Evolutionary conservation across 441 rosid species (phyloP), one percentile per base, ranked within the genome.

Genomic region (Viola pubescens): DNA sequence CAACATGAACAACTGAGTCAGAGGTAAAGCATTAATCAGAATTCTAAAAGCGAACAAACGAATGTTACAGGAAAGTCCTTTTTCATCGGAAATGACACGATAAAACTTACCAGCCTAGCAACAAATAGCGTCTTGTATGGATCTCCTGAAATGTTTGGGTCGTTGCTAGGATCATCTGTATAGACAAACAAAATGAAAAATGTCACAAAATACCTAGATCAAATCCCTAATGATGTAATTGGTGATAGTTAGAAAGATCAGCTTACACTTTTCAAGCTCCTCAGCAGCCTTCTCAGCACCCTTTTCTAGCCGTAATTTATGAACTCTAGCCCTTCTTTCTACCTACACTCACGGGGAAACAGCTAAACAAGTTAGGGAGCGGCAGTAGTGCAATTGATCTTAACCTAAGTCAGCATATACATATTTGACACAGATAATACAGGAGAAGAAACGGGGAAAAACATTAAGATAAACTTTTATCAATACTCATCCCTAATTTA

Each of bases 91-190:
- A 48, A 41, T 9, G 7, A n/a, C 57, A 55, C 4, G 52, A 52
- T 11, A 37, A 38, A 48, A 71, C 89, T 79, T 75, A 87, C 98
- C 54, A 87, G 94, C 77, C 96, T 82, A 37, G 94, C 88, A 67
- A 91, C 92, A 71, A 91, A 92, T 66, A 89, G 54, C 37, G 97
- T 92, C 82, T 91, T 91, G 82, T 86, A 91, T 51, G 97, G 96
- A 83, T 91, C 97, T 75, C 97, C 97, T 8, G 90, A 68, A 52
- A 85, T 72, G 63, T 78, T 84, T 26, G 94, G 83, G 47, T 92
- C 98, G 51, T 41, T 85, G 66, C 3, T 76, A 39, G 97, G 90
- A 65, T 92, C 97, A 85, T 87, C 95, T 92, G 85, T 70, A 65
- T 7, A 46, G 37, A 40, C 52, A 67, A 63, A 13, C 11, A 56